Conservation (phyloP, 331 rosid species). For the Stylosanthes scabra region DNA sequence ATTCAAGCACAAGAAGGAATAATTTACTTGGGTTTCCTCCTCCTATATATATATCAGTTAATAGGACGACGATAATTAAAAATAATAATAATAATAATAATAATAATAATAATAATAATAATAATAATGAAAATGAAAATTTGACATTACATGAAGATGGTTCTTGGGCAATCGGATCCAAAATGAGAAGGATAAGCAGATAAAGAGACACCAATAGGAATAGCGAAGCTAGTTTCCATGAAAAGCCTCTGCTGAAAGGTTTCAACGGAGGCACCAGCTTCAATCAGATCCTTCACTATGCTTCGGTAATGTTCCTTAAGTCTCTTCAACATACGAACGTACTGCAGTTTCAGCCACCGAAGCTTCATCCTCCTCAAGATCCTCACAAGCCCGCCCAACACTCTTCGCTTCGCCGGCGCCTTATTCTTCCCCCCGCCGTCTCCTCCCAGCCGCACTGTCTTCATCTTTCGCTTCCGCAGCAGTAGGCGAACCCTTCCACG, state of each 20-base stretch:
- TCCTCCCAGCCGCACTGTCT: constrained; percentile 48
- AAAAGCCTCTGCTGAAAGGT: constrained; percentile 62
- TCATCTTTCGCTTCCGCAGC: constrained; percentile 50
- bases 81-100: too few relatives aligned
- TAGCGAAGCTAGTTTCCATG: constrained; percentile 63
- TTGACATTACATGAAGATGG: constrained; percentile 44
- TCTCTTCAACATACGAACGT: constrained; percentile 49
- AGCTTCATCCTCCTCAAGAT: constrained; percentile 54
- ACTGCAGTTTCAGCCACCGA: constrained; percentile 61
- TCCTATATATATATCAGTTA: too few relatives aligned
- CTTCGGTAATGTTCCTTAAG: constrained; percentile 52
- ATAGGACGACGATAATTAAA: too few relatives aligned
- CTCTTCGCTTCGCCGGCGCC: constrained; percentile 38
- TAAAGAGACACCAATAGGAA: constrained; percentile 68
- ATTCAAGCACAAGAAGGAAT: too few relatives aligned
- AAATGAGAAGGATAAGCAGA: constrained; percentile 50
- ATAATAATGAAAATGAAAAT: too few relatives aligned
- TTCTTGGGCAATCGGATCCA: constrained; percentile 54
- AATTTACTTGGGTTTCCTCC: too few relatives aligned
- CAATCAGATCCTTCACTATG: constrained; percentile 55
- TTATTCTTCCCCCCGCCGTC: constrained; percentile 42
- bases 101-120: too few relatives aligned
- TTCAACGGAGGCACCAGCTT: constrained; percentile 55
- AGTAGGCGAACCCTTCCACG: constrained; percentile 43
- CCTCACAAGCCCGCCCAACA: constrained; percentile 7